Conservation (phyloP, 108 stramenopile species). For the Cylindrotheca fusiformis region DNA sequence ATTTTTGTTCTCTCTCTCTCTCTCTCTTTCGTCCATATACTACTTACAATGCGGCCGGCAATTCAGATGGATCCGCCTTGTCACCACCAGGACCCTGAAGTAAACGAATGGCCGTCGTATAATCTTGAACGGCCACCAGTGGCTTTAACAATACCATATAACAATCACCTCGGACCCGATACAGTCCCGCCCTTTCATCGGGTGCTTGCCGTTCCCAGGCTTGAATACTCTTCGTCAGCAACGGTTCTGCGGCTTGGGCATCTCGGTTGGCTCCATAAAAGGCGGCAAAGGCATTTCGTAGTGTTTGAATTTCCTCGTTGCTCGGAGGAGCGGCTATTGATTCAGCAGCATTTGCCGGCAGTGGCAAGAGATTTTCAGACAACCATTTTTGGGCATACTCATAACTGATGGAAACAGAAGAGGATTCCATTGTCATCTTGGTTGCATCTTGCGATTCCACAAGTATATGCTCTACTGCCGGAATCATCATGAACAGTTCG, state of each 20-base stretch:
- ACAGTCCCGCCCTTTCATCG: conserved; percentile 75
- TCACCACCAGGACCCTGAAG: conserved; percentile 53
- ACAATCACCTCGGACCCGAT: conserved; percentile 77
- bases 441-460: too few relatives aligned
- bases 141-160: conserved; percentile 43
- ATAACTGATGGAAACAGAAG: too few relatives aligned
- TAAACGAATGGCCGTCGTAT: conserved; percentile 51
- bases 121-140: conserved; percentile 49
- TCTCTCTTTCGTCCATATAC: too few relatives aligned
- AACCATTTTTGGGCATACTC: too few relatives aligned
- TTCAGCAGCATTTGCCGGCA: conserved; percentile 1
- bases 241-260: conserved; percentile 28
- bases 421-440: too few relatives aligned
- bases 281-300: conserved; percentile 62
- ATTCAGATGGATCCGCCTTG: conserved; percentile 59
- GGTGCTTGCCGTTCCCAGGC: conserved; percentile 54
- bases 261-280: conserved; percentile 48
- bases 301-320: conserved; percentile 49
- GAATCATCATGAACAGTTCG: too few relatives aligned
- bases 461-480: too few relatives aligned
- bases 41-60: conserved; percentile 53
- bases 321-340: conserved; percentile 36
- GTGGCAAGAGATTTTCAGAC: too few relatives aligned
- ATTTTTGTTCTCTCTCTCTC: too few relatives aligned
- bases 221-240: conserved; percentile 47